Conservation (phyloP, 441 rosid species). For the Isatis lusitanica region DNA sequence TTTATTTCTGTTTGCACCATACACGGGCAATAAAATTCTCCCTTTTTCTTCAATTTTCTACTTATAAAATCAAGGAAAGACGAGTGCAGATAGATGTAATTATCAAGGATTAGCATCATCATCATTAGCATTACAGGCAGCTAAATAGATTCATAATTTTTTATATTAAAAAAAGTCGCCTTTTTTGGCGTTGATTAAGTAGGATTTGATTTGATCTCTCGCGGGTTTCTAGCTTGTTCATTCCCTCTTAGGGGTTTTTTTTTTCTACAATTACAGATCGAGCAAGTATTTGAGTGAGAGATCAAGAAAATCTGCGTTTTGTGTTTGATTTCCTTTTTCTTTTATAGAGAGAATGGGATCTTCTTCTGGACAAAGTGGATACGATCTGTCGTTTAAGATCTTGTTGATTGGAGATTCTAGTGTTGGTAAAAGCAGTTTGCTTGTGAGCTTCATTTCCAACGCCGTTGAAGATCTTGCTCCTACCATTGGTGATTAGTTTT, state of each 20-base stretch:
- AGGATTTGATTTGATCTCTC: slow-evolving; percentile 26
- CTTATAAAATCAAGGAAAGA: slow-evolving; percentile 18
- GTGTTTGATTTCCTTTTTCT: neutral
- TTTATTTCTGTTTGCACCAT: slow-evolving; percentile 13
- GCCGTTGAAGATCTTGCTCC: slow-evolving; percentile 58
- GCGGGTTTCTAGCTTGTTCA: slow-evolving; percentile 12
- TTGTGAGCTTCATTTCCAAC: slow-evolving; percentile 63
- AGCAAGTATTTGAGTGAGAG: neutral
- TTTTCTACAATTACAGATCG: slow-evolving; percentile 12
- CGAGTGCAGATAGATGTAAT: slow-evolving; percentile 27
- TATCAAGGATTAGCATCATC: slow-evolving; percentile 26
- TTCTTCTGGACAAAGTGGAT: slow-evolving; percentile 50
- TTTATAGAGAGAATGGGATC: slow-evolving; percentile 47
- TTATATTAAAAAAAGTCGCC: neutral
- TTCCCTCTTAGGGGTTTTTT: neutral
- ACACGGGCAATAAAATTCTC: neutral
- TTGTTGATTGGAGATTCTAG: slow-evolving; percentile 68
- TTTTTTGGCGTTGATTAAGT: slow-evolving; percentile 23
- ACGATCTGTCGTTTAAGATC: slow-evolving; percentile 70
- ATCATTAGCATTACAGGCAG: slow-evolving; percentile 16
- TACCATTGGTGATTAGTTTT: slow-evolving; percentile 49
- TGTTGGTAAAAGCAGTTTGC: slow-evolving; percentile 71
- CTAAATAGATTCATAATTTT: neutral
- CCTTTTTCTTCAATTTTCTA: neutral
- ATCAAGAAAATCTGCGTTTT: slow-evolving; percentile 3